These are phyloP conservation scores for Aureobasidium sp. DNA, from an alignment of 2,329 filamentous ascomycete genomes.

Conservation along the genomic window DNA sequence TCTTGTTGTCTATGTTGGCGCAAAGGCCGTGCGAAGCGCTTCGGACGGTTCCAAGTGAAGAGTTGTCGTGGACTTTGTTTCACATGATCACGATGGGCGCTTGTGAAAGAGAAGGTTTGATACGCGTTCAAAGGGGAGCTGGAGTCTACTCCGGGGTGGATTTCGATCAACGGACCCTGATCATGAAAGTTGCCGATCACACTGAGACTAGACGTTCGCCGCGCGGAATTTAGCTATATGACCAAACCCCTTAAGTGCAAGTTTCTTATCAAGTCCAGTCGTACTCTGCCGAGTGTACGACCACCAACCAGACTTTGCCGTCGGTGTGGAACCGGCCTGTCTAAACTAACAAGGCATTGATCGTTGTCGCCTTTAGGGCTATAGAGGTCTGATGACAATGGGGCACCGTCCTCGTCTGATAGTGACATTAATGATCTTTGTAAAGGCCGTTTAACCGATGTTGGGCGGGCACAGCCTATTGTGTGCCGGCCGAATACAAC, in stretches of 20 bases:
- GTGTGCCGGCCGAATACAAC: background rate
- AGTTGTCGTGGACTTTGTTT: background rate
- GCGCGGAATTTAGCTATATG: too few relatives aligned
- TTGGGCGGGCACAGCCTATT: background rate
- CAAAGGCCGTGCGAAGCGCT: too few relatives aligned
- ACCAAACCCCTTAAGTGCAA: background rate
- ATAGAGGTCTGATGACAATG: background rate
- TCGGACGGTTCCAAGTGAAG: background rate
- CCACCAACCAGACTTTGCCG: too few relatives aligned
- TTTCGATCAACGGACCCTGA: background rate
- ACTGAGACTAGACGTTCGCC: background rate
- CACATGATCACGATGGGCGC: background rate
- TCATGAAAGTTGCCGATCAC: background rate
- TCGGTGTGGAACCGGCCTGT: background rate
- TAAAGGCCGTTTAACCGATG: background rate
- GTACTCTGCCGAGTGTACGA: background rate
- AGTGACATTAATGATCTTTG: background rate
- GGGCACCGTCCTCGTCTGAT: too few relatives aligned
- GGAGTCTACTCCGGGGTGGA: background rate
- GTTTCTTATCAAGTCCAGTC: background rate
- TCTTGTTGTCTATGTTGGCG: background rate
- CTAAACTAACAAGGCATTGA: background rate
- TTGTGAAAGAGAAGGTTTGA: background rate
- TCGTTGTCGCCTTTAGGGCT: background rate
- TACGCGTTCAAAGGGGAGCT: background rate